Conservation (phyloP, 768 basidiomycete species). For the Galerina marginata region DNA sequence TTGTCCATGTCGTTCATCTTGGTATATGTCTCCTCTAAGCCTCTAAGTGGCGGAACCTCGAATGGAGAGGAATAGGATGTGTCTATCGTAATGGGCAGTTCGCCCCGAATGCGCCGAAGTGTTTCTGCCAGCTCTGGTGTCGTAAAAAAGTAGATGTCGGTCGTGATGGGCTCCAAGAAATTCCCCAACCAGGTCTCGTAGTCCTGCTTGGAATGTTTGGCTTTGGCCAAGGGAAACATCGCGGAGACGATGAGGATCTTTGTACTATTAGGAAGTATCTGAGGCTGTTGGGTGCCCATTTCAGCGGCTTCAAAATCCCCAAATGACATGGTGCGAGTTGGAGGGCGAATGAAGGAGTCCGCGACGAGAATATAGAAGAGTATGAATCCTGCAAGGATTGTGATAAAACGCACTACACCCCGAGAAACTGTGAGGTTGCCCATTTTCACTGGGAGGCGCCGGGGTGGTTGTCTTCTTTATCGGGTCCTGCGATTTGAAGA, state of each 20-base stretch:
- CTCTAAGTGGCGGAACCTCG: slow-evolving; percentile 50
- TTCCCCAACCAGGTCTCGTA: slow-evolving; percentile 49
- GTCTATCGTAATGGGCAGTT: slow-evolving; percentile 47
- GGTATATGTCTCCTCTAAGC: slow-evolving; percentile 38
- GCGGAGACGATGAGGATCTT: slow-evolving; percentile 57
- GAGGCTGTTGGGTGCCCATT: not conserved
- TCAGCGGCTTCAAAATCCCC: not conserved
- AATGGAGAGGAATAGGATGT: slow-evolving; percentile 53
- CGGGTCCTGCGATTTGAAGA: too few species aligned
- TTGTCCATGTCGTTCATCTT: slow-evolving; percentile 49
- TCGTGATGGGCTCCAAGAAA: slow-evolving; percentile 53
- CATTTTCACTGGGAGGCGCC: too few species aligned
- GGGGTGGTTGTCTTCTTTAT: too few species aligned
- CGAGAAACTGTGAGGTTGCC: not conserved
- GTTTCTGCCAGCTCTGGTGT: slow-evolving; percentile 41
- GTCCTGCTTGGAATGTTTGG: slow-evolving; percentile 52
- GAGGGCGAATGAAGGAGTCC: slow-evolving; percentile 2
- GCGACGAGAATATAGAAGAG: not conserved
- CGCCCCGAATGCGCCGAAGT: slow-evolving; percentile 35
- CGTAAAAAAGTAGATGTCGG: slow-evolving; percentile 60
- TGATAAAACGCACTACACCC: not conserved
- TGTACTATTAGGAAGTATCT: not conserved
- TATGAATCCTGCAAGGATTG: not conserved
- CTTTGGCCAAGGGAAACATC: slow-evolving; percentile 54
- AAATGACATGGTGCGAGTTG: not conserved